Percentiles rank a stretch among this genome's conserved stretches.
phyloP scores from a whole-genome alignment of 768 basidiomycete genomes.

The Myochromella boudieri region DNA sequence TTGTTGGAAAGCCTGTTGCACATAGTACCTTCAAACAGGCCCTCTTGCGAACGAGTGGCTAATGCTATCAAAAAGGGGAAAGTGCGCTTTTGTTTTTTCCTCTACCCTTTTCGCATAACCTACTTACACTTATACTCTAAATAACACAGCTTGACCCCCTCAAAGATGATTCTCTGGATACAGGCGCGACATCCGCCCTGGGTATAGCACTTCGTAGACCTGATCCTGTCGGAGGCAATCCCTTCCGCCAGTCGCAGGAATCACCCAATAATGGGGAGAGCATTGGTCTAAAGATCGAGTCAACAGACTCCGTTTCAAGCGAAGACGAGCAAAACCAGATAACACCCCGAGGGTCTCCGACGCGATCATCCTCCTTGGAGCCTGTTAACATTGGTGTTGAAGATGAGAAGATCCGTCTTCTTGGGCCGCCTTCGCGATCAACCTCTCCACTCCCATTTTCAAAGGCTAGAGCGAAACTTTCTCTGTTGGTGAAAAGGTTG shows the following conservation, averaged over 20 bases:
- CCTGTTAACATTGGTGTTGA: not conserved
- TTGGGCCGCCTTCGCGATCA: slow-evolving; percentile 19
- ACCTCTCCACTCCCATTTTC: slow-evolving; percentile 1
- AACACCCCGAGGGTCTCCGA: slow-evolving; percentile 1
- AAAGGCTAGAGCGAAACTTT: not conserved
- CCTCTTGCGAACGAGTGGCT: slow-evolving; percentile 72
- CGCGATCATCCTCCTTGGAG: not conserved
- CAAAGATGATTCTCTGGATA: slow-evolving; percentile 10
- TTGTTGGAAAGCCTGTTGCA: slow-evolving; percentile 73
- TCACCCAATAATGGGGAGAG: not conserved
- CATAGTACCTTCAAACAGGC: slow-evolving; percentile 57
- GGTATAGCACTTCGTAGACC: slow-evolving; percentile 10
- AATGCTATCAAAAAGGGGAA: slow-evolving; percentile 67
- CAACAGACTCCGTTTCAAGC: not conserved
- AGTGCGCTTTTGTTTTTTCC: slow-evolving; percentile 50
- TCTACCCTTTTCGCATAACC: not conserved
- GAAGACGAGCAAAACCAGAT: slow-evolving; percentile 1
- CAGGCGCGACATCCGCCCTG: slow-evolving; percentile 10
- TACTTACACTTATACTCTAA: not conserved
- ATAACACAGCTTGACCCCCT: slow-evolving; percentile 19
- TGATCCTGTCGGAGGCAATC: slow-evolving; percentile 2
- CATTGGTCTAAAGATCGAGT: not conserved
- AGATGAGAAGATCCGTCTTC: slow-evolving; percentile 15
- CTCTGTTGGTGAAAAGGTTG: not conserved
- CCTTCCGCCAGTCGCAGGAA: not conserved